Conservation (phyloP, 1,139 yeast species). For the Saccharomyces pastorianus region DNA sequence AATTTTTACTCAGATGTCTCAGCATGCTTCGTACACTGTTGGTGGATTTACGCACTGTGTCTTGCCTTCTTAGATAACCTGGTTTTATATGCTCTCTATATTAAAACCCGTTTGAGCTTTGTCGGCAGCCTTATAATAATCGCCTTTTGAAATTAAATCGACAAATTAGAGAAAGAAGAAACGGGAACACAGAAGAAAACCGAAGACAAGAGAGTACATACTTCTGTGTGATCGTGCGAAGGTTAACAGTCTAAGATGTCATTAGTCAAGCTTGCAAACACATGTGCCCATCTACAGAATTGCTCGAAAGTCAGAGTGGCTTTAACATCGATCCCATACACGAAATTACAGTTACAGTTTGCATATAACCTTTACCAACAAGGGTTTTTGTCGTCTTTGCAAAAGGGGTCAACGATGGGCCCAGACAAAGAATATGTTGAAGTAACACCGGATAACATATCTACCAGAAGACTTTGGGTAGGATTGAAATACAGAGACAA, state of each 20-base stretch:
- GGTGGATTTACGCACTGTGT: no score
- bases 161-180: background rate
- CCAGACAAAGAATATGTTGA: constrained; percentile 73
- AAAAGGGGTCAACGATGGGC: constrained; percentile 81
- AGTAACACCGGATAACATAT: constrained; percentile 78
- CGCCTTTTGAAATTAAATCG: background rate
- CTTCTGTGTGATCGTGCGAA: background rate
- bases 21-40: background rate
- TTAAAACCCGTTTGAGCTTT: background rate
- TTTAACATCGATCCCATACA: constrained; percentile 75
- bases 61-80: no score
- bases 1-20: background rate
- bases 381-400: constrained; percentile 80
- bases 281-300: constrained; percentile 85
- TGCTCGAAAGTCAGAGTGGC: constrained; percentile 70
- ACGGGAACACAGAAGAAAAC: background rate
- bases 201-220: background rate
- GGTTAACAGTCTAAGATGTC: constrained; percentile 46
- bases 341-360: constrained; percentile 73
- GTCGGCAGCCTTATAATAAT: background rate
- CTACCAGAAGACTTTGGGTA: constrained; percentile 85
- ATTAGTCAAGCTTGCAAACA: constrained; percentile 71
- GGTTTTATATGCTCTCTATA: no score
- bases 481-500: constrained; percentile 82
- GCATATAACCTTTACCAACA: constrained; percentile 81